A percentile compares a stretch with the other conserved stretches of the same genome.
phyloP scores from a whole-genome alignment of 139 green algal species.

The Tetradesmus lagerheimii region DNA sequence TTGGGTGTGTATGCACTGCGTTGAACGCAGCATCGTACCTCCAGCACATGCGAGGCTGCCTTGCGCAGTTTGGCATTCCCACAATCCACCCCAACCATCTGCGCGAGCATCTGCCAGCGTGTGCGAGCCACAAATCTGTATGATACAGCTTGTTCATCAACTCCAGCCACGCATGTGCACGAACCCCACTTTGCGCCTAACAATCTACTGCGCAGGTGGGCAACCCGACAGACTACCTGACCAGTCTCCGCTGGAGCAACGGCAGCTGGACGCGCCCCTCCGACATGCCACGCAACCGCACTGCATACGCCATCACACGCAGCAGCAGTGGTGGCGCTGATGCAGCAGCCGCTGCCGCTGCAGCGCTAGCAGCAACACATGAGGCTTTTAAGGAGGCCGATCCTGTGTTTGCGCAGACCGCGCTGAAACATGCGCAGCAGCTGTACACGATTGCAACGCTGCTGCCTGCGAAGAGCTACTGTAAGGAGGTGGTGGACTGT shows the following conservation, averaged over 20 bases:
- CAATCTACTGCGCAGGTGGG: conserved; percentile 37
- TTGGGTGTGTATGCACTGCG: too few species aligned
- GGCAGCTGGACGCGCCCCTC: conserved; percentile 24
- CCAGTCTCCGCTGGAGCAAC: background rate
- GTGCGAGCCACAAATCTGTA: too few species aligned
- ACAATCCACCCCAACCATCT: background rate
- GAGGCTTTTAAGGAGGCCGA: conserved; percentile 55
- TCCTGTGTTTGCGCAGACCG: conserved; percentile 28
- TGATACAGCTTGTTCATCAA: too few species aligned
- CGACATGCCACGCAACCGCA: conserved; percentile 39
- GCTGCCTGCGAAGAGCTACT: background rate
- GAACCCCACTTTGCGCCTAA: too few species aligned
- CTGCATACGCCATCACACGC: background rate
- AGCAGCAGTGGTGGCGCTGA: conserved; percentile 62
- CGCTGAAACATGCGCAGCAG: conserved; percentile 38
- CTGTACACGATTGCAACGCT: conserved; percentile 43
- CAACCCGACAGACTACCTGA: conserved; percentile 18
- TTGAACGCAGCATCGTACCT: too few species aligned
- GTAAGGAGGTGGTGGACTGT: conserved; percentile 12
- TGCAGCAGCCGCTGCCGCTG: conserved; percentile 59
- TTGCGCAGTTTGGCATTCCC: conserved; percentile 32
- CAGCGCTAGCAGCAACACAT: conserved; percentile 60
- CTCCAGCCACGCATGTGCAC: too few species aligned
- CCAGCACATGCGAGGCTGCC: too few species aligned
- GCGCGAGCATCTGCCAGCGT: too few species aligned